Evolutionary conservation across 1,284 basidiomycete species (phyloP).

Genomic region (Moesziomyces sp.): DNA sequence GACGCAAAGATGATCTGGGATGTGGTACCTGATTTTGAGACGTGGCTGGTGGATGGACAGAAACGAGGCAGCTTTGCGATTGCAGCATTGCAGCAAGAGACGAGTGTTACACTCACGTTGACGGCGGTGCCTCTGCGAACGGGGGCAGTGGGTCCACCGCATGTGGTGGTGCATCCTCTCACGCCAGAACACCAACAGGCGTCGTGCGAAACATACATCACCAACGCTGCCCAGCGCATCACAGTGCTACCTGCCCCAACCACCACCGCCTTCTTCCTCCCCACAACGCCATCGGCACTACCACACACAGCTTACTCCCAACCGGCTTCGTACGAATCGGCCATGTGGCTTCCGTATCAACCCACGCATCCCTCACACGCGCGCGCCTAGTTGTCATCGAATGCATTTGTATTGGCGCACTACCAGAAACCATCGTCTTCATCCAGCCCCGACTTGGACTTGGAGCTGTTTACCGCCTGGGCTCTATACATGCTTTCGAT

Average conservation of each 20-base stretch:
- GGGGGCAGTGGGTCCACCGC: constrained; percentile 20
- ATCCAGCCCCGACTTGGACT: constrained; percentile 74
- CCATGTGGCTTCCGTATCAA: too few relatives aligned
- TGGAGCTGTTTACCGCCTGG: constrained; percentile 77
- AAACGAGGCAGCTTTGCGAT: constrained; percentile 43
- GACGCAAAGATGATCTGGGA: constrained; percentile 52
- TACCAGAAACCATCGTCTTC: constrained; percentile 91
- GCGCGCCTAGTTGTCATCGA: too few relatives aligned
- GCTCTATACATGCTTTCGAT: constrained; percentile 94
- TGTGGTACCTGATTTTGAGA: constrained; percentile 51
- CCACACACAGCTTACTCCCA: background rate
- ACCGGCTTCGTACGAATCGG: background rate
- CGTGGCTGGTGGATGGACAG: constrained; percentile 57
- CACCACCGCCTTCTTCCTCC: constrained; percentile 35
- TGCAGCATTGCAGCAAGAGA: background rate
- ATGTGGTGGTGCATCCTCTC: constrained; percentile 6
- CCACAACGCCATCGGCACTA: background rate
- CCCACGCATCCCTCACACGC: too few relatives aligned
- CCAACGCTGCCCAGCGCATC: constrained; percentile 36
- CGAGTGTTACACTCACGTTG: constrained; percentile 16
- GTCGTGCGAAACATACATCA: constrained; percentile 53
- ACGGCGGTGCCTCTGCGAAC: constrained; percentile 50
- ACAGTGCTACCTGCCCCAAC: constrained; percentile 25
- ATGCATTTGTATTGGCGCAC: too few relatives aligned
- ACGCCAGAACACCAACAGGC: background rate